A percentile compares a stretch with the other conserved stretches of the same genome.
Conservation (phyloP, 345 rosid genomes). For the Salix dunnii region DNA sequence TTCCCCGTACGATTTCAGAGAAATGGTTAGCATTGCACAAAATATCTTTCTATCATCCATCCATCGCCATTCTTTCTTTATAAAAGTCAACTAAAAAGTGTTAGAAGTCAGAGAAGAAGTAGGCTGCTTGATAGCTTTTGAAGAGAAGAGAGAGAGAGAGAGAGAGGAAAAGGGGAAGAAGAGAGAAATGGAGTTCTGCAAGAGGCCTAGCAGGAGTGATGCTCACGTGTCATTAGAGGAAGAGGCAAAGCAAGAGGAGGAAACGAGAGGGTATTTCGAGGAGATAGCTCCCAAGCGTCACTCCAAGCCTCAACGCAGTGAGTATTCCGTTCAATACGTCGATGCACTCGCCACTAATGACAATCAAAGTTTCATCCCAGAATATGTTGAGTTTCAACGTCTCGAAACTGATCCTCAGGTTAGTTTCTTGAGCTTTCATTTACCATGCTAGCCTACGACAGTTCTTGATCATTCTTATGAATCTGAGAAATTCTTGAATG, state of each 20-base stretch:
- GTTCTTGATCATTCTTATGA: no score
- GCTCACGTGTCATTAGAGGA: conserved; percentile 44
- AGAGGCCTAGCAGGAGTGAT: conserved; percentile 58
- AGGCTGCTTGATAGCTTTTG: background rate
- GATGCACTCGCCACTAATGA: conserved; percentile 22
- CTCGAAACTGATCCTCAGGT: conserved; percentile 48
- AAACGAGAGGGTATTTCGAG: conserved; percentile 45
- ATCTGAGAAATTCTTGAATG: background rate
- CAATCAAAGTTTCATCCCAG: conserved; percentile 26
- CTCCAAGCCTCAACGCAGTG: conserved; percentile 63
- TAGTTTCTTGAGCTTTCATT: no score
- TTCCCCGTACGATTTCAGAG: background rate
- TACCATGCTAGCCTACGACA: no score
- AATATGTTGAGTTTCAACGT: conserved; percentile 40
- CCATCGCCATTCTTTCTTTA: background rate
- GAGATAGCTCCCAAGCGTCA: conserved; percentile 52
- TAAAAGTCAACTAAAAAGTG: no score
- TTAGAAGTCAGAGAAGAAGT: no score
- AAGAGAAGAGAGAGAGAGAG: background rate
- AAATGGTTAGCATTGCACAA: background rate
- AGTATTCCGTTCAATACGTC: conserved; percentile 42
- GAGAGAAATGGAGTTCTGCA: conserved; percentile 22
- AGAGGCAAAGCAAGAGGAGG: conserved; percentile 37
- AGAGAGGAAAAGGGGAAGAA: background rate
- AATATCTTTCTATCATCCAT: background rate